These are phyloP conservation scores for Pythium rishiriense DNA, from an alignment of 352 stramenopile species.

Conservation along the genomic window DNA sequence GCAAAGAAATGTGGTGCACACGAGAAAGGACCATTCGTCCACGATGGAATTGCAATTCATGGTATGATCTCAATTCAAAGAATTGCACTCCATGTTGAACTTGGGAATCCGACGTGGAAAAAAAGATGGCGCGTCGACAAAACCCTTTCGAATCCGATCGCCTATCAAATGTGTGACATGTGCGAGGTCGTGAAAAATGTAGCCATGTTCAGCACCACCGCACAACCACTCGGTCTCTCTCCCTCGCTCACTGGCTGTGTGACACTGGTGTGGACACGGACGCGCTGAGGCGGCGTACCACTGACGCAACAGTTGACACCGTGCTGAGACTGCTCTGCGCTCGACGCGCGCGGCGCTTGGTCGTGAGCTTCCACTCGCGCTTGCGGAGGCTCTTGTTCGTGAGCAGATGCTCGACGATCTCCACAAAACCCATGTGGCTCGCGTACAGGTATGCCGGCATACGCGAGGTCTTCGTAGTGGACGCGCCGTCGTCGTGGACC, in stretches of 20 bases:
- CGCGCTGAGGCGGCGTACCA: neutral
- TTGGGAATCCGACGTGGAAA: constrained; percentile 1
- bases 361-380: constrained; percentile 14
- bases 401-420: constrained; percentile 17
- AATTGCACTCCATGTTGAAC: constrained; percentile 13
- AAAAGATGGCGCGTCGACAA: constrained; percentile 1
- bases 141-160: neutral
- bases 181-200: constrained; percentile 2
- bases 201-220: constrained; percentile 2
- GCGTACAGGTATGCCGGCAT: constrained; percentile 15
- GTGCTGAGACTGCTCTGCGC: neutral
- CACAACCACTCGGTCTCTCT: no score
- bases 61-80: constrained; percentile 13
- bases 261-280: neutral
- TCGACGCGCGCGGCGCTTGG: constrained; percentile 12
- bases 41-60: constrained; percentile 4
- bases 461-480: constrained; percentile 4
- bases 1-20: constrained; percentile 14
- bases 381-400: neutral
- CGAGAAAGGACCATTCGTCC: constrained; percentile 15
- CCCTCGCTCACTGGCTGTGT: neutral
- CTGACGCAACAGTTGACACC: neutral
- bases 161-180: constrained; percentile 6
- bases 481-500: constrained; percentile 2
- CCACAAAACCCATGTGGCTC: constrained; percentile 13